Base-by-base conservation (phyloP, 2,329 filamentous ascomycete genomes). In the Coniella vitis region DNA sequence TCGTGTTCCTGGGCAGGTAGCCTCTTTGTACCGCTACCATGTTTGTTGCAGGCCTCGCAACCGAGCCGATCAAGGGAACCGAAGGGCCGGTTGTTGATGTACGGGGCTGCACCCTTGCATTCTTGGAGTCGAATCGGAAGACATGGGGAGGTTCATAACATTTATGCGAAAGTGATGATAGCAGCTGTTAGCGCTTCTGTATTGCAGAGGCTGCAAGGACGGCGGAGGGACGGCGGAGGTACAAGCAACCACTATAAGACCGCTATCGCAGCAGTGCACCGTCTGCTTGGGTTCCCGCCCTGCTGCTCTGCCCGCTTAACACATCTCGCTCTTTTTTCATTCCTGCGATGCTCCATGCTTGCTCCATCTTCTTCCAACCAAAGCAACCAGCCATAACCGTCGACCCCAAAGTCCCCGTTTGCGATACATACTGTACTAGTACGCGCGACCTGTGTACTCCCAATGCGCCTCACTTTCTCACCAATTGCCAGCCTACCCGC, bases 381-480 rank as follows among this genome's bases (percentile, higher is more conserved):
- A 20, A 10, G 5, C 25, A 29, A 10, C 25, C 40, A 34, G 31
- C 35, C 45, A 40, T 39, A 46, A 43, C 35, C 39, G 47, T 38
- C 37, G 48, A 40, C 50, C 41, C 47, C 48, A 35, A 38, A 13
- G n/a, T n/a, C n/a, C n/a, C n/a, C n/a, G n/a, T n/a, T n/a, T n/a
- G n/a, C n/a, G n/a, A n/a, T n/a, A n/a, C n/a, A 29, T 44, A 25
- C 42, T 31, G 44, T 47, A 41, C 35, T 48, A 20, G 29, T 39
- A 31, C 38, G 38, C 21, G 21, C 25, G 22, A 29, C 46, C 22
- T 34, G 31, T n/a, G n/a, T n/a, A n/a, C 39, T 47, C 39, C 38
- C 47, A 14, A 34, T 36, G 29, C 38, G 40, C 47, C 47, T 39
- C 22, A 38, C 50, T 47, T 48, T 34, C 8, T 13, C 36, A 25